phyloP scores from a whole-genome alignment of 768 basidiomycete species.

The Tricholoma furcatifolium region DNA sequence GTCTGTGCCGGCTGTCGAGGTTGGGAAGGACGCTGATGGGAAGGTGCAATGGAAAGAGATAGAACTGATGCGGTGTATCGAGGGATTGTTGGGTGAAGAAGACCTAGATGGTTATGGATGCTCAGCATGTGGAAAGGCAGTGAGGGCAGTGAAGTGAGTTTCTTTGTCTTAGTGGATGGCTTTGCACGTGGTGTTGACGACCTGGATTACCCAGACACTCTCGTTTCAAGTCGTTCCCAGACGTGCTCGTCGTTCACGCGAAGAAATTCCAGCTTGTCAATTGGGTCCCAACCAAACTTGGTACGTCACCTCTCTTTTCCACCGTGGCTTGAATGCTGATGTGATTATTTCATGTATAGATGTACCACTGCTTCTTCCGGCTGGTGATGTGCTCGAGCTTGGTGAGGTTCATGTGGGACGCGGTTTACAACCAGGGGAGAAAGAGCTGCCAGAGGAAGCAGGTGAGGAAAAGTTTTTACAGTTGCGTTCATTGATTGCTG shows the following conservation, averaged over 20 bases:
- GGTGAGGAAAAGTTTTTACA: constrained; percentile 23
- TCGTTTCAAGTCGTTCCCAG: constrained; percentile 83
- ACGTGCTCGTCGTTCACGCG: constrained; percentile 84
- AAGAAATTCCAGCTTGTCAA: constrained; percentile 94
- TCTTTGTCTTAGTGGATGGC: background rate
- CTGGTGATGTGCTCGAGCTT: constrained; percentile 55
- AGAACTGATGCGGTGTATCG: constrained; percentile 58
- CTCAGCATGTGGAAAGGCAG: constrained; percentile 66
- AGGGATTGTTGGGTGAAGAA: constrained; percentile 56
- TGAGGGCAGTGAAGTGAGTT: constrained; percentile 72
- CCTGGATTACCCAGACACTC: constrained; percentile 52
- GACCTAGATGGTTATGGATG: constrained; percentile 75
- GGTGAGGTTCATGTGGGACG: constrained; percentile 59
- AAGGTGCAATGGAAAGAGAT: constrained; percentile 67
- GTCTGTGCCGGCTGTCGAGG: constrained; percentile 68
- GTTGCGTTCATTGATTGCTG: background rate
- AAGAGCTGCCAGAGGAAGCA: constrained; percentile 60
- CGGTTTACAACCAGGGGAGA: constrained; percentile 71
- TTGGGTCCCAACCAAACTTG: constrained; percentile 95
- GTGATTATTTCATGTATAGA: constrained; percentile 47
- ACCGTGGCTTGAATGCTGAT: background rate
- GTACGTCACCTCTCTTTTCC: constrained; percentile 38
- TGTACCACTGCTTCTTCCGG: constrained; percentile 77
- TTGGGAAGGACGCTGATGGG: constrained; percentile 45
- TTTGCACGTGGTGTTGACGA: background rate